phyloP scores from a whole-genome alignment of 495 filamentous ascomycete species.

The Aspergillus cavernicola region DNA sequence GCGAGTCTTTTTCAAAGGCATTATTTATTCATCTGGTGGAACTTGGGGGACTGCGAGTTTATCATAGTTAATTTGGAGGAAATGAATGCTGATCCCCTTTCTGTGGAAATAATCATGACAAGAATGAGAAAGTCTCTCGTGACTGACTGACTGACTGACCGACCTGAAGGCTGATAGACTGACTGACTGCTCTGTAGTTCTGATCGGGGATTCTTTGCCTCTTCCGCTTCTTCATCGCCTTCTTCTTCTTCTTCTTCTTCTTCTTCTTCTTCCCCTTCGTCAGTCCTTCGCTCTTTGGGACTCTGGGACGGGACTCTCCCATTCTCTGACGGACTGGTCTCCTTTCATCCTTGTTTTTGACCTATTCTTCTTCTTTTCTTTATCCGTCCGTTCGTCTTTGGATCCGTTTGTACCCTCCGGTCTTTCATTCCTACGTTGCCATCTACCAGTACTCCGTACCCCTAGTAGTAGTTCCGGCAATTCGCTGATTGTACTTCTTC shows the following conservation, averaged over 20 bases:
- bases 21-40: background rate
- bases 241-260: slow-evolving; percentile 16
- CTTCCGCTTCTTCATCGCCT: no score
- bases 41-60: background rate
- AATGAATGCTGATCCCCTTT: slow-evolving; percentile 6
- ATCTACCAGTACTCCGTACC: slow-evolving; percentile 3
- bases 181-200: no score
- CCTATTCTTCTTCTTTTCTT: slow-evolving; percentile 1
- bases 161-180: no score
- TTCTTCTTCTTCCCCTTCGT: slow-evolving; percentile 12
- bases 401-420: background rate
- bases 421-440: background rate
- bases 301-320: background rate
- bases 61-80: slow-evolving; percentile 3
- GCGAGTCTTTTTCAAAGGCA: background rate
- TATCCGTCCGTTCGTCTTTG: background rate
- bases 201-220: no score
- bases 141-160: no score
- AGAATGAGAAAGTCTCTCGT: background rate
- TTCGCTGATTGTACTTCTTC: slow-evolving; percentile 10
- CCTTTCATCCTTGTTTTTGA: slow-evolving; percentile 21
- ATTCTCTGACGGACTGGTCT: slow-evolving; percentile 5
- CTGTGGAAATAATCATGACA: background rate
- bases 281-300: slow-evolving; percentile 30
- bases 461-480: background rate